Evolutionary conservation across 2,329 filamentous ascomycete species (phyloP), one percentile per base, ranked within the genome.

Genomic region (Aspergillus felis): DNA sequence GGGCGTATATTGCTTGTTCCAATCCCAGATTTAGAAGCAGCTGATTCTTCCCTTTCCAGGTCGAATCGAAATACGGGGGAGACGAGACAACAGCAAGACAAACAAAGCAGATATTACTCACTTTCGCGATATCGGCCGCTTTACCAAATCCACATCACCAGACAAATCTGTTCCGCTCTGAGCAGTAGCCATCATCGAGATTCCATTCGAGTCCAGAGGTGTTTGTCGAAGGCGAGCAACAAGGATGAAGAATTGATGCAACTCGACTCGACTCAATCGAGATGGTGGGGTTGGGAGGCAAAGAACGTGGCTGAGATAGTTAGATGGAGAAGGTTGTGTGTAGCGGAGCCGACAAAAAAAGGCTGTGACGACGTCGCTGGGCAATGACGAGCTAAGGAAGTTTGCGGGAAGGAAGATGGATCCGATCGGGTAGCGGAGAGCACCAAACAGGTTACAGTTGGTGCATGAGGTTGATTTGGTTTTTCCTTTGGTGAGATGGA

Each of bases 61-160:
- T 22, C 20, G 42, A 10, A 20, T 46, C 10, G 8, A 24, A 14
- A 24, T 5, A 25, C 32, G 24, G 10, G 10, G 44, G n/a, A 47
- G 44, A 47, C 25, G 32, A 42, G 6, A 35, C 4, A 24, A 25
- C 54, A 51, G 55, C 22, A 58, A 20, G 35, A 25, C 41, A 47
- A 35, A 52, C 57, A 61, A 53, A 35, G 53, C 38, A 54, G 58
- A 51, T 59, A 51, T 55, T 57, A 78, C 82, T 80, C 79, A 86
- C 83, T 79, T 82, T 68, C 82, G 81, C 70, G 80, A 73, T 72
- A 82, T 80, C 58, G 82, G 79, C 73, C 85, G 84, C 67, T 83
- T 79, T 67, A 84, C 74, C 71, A 84, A 73, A 66, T 85, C 83
- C 53, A 81, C 80, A 55, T 84, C 82, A 58, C 77, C 78, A 65